Evolutionary conservation across 805 yeast species (phyloP), one percentile per base, ranked within the genome.

Genomic region (Ogataea methylovora): DNA sequence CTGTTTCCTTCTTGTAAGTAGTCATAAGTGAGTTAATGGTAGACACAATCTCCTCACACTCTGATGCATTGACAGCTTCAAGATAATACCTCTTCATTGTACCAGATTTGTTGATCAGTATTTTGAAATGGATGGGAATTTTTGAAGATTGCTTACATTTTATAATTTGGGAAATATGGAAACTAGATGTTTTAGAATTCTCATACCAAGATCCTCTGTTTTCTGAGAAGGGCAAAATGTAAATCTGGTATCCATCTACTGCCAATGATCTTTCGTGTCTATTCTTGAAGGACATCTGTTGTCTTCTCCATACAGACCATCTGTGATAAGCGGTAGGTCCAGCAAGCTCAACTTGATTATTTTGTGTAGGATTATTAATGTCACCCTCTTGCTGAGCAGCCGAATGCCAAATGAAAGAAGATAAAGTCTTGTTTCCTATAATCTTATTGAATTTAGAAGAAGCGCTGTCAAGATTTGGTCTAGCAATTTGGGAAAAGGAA

Each of bases 231-330:
- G 97, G 96, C 48, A 85, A 75, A 32, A 90, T 73, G 48, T 88
- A 90, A 11, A 90, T 75, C 49, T 86, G 87, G 47, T 86, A 95
- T n/a, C 97, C 97, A 56, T 90, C 97, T 25, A 90, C 74, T 1
- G 92, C 87, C 22, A 90, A 64, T 1, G 87, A 74, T 46, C 92
- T 75, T 46, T 87, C 94, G 40, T 84, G 84, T 35, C 87, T 70
- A 37, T 76, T 77, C 38, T 83, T 74, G 43, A 90, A 78, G 0
- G 94, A 79, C 76, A 81, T 73, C 16, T 87, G 88, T 47, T 88
- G 90, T 39, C 92, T 74, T 48, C 97, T 69, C 84, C 86, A 84
- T 0, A 90, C 94, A 13, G 75, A 79, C 73, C 87, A 90, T 48
- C 83, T 83, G 51, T 80, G 80, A 51, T 86, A 86, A 4, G 85